A percentile compares a stretch with the other conserved stretches of the same genome.
Conservation (phyloP, 2,329 filamentous ascomycete species). For the Penicillium freii region DNA sequence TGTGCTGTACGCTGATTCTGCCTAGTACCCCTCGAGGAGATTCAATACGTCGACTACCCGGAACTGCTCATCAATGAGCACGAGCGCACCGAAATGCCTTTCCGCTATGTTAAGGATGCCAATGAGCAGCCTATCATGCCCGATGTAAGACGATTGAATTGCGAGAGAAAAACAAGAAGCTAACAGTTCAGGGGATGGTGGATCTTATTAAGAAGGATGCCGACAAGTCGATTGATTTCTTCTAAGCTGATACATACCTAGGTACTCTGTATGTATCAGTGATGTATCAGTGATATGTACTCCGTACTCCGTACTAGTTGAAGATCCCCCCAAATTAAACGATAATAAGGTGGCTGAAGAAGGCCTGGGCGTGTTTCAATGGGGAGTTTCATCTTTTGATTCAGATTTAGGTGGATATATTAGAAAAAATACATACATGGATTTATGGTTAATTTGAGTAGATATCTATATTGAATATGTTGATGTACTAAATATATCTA, state of each 20-base stretch:
- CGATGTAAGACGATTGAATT: slow-evolving; percentile 59
- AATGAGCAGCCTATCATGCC: slow-evolving; percentile 87
- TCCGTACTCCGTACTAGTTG: neutral
- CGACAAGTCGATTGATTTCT: slow-evolving; percentile 86
- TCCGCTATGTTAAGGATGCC: slow-evolving; percentile 80
- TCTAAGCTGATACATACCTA: slow-evolving; percentile 48
- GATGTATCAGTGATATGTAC: neutral
- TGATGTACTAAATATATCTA: too few relatives aligned
- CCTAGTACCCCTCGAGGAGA: slow-evolving; percentile 70
- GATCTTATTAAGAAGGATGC: slow-evolving; percentile 91
- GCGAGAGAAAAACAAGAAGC: slow-evolving; percentile 15
- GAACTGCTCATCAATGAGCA: slow-evolving; percentile 87
- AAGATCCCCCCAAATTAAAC: neutral
- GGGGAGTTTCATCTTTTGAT: neutral
- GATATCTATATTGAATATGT: too few relatives aligned
- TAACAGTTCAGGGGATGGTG: slow-evolving; percentile 72
- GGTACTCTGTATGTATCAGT: too few relatives aligned
- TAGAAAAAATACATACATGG: neutral
- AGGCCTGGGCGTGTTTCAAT: neutral
- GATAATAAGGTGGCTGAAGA: slow-evolving; percentile 1
- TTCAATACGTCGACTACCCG: slow-evolving; percentile 82
- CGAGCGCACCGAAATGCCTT: slow-evolving; percentile 96
- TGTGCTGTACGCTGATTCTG: neutral
- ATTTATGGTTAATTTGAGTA: too few relatives aligned
- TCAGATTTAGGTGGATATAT: neutral